Evolutionary conservation across 2,329 filamentous ascomycete genomes (phyloP).

Genomic region (Microsporum ferrugineum): DNA sequence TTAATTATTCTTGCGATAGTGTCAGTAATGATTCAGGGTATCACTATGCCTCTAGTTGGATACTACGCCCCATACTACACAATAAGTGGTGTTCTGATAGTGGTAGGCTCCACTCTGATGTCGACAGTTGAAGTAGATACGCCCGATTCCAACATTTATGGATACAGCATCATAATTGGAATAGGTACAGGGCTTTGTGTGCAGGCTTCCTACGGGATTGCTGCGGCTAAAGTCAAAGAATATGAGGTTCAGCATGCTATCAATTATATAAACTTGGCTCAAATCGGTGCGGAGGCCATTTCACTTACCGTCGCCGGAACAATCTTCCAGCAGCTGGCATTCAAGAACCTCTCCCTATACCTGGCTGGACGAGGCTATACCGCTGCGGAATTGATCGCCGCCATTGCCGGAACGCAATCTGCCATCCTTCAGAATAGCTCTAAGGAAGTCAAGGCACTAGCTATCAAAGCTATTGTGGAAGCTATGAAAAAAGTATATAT

Average conservation of each 20-base stretch:
- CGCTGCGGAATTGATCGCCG: constrained; percentile 21
- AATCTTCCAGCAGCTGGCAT: constrained; percentile 23
- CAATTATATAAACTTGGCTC: constrained; percentile 32
- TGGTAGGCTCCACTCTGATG: constrained; percentile 17
- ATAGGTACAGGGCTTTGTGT: constrained; percentile 26
- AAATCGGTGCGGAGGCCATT: constrained; percentile 3
- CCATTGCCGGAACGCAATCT: constrained; percentile 26
- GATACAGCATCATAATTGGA: constrained; percentile 30
- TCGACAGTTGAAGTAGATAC: constrained; percentile 13
- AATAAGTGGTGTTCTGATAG: constrained; percentile 15
- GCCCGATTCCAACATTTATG: constrained; percentile 19
- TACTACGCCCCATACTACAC: constrained; percentile 2
- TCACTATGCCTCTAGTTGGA: constrained; percentile 16
- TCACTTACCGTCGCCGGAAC: constrained; percentile 6
- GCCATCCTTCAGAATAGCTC: constrained; percentile 21
- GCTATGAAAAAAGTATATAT: constrained; percentile 21
- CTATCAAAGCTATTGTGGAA: constrained; percentile 22
- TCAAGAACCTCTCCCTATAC: constrained; percentile 20
- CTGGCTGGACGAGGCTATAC: constrained; percentile 20
- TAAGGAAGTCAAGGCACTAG: constrained; percentile 17
- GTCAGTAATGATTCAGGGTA: constrained; percentile 16
- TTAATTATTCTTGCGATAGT: constrained; percentile 20
- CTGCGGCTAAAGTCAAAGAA: constrained; percentile 26
- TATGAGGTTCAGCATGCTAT: constrained; percentile 25
- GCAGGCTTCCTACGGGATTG: constrained; percentile 30